Evolutionary conservation across 306 rosid genomes (phyloP).

Genomic region (Cicer yamashitae): DNA sequence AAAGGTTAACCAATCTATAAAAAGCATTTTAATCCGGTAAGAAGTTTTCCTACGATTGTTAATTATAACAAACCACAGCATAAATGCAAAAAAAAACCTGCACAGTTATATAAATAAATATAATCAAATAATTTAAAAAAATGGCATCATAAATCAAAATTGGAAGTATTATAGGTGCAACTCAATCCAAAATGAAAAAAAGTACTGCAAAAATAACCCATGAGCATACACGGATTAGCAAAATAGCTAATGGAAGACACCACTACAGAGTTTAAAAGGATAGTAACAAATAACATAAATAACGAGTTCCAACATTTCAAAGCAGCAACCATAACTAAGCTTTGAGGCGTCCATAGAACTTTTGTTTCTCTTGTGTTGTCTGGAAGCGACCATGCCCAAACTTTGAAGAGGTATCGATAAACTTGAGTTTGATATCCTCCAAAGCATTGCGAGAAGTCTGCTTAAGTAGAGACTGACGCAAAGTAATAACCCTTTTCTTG

Average conservation of each 20-base stretch:
- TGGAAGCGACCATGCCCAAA: constrained; percentile 94
- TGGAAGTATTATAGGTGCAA: constrained; percentile 10
- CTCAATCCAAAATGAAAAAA: not conserved
- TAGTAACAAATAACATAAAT: not conserved
- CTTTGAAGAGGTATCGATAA: constrained; percentile 85
- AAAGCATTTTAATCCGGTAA: too few relatives aligned
- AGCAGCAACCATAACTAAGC: constrained; percentile 45
- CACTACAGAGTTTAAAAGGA: constrained; percentile 7
- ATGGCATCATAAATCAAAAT: constrained; percentile 7
- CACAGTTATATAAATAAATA: not conserved
- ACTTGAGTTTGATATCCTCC: constrained; percentile 87
- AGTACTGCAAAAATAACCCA: not conserved
- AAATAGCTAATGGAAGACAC: constrained; percentile 4
- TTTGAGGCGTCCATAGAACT: constrained; percentile 82
- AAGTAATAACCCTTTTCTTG: constrained; percentile 79
- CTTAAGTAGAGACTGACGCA: constrained; percentile 85
- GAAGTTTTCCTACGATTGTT: too few relatives aligned
- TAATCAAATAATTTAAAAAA: not conserved
- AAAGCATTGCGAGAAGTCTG: constrained; percentile 80
- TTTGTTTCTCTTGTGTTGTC: constrained; percentile 82
- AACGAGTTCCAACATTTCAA: not conserved
- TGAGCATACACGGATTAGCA: not conserved
- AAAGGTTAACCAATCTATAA: too few relatives aligned
- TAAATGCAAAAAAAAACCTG: not conserved
- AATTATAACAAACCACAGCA: not conserved